Conservation (phyloP, 2,329 filamentous ascomycete genomes). For the Fulvia fulva region DNA sequence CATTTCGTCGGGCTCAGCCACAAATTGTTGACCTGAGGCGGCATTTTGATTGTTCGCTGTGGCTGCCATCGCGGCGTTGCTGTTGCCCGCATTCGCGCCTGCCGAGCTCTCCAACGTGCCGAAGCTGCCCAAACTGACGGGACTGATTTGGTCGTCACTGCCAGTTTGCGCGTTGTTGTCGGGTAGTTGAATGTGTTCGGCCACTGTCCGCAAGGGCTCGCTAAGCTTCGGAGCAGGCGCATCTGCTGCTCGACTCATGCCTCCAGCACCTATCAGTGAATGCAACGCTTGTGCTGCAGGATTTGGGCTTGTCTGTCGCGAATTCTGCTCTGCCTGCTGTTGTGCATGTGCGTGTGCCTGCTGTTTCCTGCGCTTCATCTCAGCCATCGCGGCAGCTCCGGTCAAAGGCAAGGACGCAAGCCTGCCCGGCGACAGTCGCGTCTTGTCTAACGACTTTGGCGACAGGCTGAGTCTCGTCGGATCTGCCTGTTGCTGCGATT, state of each 20-base stretch:
- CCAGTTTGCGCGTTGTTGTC: conserved; percentile 41
- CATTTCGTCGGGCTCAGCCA: conserved; percentile 34
- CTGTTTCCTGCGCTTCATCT: conserved; percentile 44
- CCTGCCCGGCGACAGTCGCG: conserved; percentile 36
- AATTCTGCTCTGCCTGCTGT: conserved; percentile 32
- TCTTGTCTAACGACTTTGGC: conserved; percentile 39
- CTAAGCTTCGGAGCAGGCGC: conserved; percentile 45
- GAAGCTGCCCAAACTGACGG: conserved; percentile 53
- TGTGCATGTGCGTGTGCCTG: conserved; percentile 31
- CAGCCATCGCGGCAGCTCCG: conserved; percentile 46
- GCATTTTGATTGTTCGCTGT: conserved; percentile 51
- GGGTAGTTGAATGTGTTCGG: conserved; percentile 49
- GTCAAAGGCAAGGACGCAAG: conserved; percentile 35
- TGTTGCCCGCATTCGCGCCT: conserved; percentile 24
- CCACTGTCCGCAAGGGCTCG: conserved; percentile 46
- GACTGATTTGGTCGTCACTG: conserved; percentile 47
- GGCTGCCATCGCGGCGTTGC: conserved; percentile 37
- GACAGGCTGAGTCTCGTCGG: conserved; percentile 29
- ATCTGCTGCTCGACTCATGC: conserved; percentile 43
- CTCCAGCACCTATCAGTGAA: conserved; percentile 40
- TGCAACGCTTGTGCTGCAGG: conserved; percentile 44
- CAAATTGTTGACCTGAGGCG: conserved; percentile 34
- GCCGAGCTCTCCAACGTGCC: conserved; percentile 48
- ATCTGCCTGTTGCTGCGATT: conserved; percentile 19
- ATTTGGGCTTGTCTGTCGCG: conserved; percentile 48